These are phyloP conservation scores for Candida railenensis DNA, from an alignment of 805 yeast species.

Conservation along the genomic window DNA sequence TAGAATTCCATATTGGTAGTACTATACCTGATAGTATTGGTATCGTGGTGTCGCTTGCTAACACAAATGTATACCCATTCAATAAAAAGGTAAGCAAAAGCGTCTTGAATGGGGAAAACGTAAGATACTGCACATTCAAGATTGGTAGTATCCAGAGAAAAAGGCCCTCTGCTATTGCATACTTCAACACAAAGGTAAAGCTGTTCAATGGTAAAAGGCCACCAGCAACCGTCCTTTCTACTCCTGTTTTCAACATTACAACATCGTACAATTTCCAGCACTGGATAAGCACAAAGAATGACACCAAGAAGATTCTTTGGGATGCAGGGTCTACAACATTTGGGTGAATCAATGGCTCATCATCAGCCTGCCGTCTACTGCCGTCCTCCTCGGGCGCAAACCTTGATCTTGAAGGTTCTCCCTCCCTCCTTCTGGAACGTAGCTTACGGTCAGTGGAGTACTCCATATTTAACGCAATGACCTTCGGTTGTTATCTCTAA, in stretches of 20 bases:
- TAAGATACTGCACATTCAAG: conserved; percentile 72
- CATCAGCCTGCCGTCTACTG: conserved; percentile 1
- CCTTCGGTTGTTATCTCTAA: not conserved
- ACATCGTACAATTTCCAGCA: conserved; percentile 82
- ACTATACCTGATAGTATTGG: conserved; percentile 40
- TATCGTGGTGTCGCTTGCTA: conserved; percentile 51
- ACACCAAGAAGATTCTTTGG: conserved; percentile 68
- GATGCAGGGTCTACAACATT: conserved; percentile 67
- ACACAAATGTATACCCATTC: conserved; percentile 50
- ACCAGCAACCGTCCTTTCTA: conserved; percentile 21
- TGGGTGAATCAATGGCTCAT: conserved; percentile 53
- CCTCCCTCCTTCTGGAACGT: conserved; percentile 2
- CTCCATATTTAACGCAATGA: not conserved
- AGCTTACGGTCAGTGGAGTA: not conserved
- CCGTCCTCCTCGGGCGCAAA: not conserved
- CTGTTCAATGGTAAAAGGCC: conserved; percentile 44
- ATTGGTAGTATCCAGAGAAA: conserved; percentile 71
- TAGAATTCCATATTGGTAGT: conserved; percentile 43
- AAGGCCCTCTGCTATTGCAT: conserved; percentile 68
- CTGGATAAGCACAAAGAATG: conserved; percentile 72
- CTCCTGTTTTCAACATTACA: conserved; percentile 51
- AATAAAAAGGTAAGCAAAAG: conserved; percentile 46
- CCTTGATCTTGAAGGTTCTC: not conserved
- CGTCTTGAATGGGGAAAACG: conserved; percentile 59
- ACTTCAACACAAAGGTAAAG: conserved; percentile 65